These are phyloP conservation scores for Didymella keratinophila DNA, from an alignment of 2,329 filamentous ascomycete genomes.

Conservation along the genomic window DNA sequence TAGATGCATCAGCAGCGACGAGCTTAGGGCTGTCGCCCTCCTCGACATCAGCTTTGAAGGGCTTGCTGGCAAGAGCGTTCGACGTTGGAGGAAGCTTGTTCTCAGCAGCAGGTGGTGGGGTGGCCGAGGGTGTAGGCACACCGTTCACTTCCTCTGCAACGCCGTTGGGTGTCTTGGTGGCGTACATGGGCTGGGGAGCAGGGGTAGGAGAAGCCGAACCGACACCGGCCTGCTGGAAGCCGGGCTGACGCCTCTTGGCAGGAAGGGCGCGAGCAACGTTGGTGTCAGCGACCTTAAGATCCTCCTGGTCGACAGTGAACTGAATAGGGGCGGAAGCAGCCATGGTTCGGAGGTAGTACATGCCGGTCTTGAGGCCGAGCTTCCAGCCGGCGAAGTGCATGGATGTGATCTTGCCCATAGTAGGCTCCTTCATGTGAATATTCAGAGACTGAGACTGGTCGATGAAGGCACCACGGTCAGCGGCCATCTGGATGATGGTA, in stretches of 20 bases:
- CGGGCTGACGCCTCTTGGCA: conserved; percentile 70
- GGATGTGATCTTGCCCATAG: conserved; percentile 99
- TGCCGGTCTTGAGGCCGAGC: conserved; percentile 98
- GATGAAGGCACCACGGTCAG: conserved; percentile 97
- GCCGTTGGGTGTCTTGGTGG: conserved; percentile 62
- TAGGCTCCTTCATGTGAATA: conserved; percentile 99
- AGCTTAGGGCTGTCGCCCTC: conserved; percentile 83
- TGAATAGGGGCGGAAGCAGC: conserved; percentile 96
- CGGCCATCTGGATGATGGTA: conserved; percentile 95
- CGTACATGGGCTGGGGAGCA: conserved; percentile 72
- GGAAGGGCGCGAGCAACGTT: conserved; percentile 71
- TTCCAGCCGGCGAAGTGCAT: conserved; percentile 99
- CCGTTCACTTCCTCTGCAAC: conserved; percentile 59
- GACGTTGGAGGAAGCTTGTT: conserved; percentile 60
- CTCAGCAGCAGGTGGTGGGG: conserved; percentile 66
- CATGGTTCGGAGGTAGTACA: conserved; percentile 99
- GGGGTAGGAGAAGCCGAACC: conserved; percentile 63
- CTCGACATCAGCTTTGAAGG: conserved; percentile 78
- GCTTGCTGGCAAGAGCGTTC: conserved; percentile 66
- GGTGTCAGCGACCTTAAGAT: conserved; percentile 85
- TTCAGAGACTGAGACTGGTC: conserved; percentile 99
- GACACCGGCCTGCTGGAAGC: conserved; percentile 32
- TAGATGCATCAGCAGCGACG: conserved; percentile 72
- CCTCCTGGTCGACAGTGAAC: conserved; percentile 98
- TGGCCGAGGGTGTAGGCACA: conserved; percentile 72